phyloP scores from a whole-genome alignment of 2,329 filamentous ascomycete species.

The Colletotrichum sp. region DNA sequence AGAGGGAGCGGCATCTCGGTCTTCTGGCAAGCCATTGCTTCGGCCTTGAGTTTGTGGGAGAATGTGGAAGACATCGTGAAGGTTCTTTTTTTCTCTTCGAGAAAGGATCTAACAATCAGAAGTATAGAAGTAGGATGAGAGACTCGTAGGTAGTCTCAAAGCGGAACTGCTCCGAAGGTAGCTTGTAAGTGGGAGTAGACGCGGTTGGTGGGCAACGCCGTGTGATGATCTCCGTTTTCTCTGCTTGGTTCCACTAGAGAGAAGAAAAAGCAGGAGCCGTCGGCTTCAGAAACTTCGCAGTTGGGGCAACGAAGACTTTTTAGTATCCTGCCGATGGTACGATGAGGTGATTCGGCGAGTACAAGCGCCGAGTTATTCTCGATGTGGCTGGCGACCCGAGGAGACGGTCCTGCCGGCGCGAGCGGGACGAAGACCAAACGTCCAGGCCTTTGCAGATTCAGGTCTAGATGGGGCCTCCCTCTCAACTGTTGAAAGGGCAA shows the following conservation, averaged over 20 bases:
- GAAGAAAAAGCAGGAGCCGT: neutral
- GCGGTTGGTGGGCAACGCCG: neutral
- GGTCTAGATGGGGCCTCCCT: neutral
- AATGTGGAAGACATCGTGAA: neutral
- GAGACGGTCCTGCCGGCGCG: neutral
- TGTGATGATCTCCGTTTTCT: neutral
- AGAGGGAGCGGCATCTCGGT: conserved; percentile 12
- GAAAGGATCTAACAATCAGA: neutral
- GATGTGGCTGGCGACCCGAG: neutral
- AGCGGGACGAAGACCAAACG: neutral
- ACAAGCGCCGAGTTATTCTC: neutral
- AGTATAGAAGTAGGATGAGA: neutral
- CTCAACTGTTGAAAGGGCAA: neutral
- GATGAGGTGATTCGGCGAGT: neutral
- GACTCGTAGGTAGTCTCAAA: neutral
- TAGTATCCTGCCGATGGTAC: neutral
- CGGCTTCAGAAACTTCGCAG: neutral
- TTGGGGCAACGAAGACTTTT: neutral
- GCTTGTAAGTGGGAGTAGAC: neutral
- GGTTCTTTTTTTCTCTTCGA: neutral
- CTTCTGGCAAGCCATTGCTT: neutral
- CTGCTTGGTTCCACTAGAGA: neutral
- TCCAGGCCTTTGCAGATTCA: neutral
- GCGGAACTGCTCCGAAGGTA: neutral
- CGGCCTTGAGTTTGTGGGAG: conserved; percentile 1